Percentiles rank a stretch among this genome's conserved stretches.
Conservation (phyloP, 179 eudicot species). For the Pouteria campechiana region DNA sequence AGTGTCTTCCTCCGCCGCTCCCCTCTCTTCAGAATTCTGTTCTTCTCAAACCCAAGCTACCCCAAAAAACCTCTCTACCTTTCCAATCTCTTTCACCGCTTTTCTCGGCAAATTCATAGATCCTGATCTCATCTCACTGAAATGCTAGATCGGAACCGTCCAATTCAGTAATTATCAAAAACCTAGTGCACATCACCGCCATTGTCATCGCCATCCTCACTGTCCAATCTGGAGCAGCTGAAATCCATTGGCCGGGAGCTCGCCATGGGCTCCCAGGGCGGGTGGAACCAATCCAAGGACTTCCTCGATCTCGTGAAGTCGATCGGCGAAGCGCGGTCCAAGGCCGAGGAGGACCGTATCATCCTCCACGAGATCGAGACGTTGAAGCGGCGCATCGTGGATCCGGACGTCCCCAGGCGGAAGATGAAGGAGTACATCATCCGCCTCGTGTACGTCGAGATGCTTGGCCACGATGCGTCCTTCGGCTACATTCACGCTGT, state of each 20-base stretch:
- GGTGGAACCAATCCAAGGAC: conserved; percentile 80
- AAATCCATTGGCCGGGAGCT: conserved; percentile 87
- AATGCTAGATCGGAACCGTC: no score
- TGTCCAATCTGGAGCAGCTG: conserved; percentile 70
- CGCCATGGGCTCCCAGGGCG: conserved; percentile 92
- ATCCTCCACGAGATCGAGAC: conserved; percentile 66
- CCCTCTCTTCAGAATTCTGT: no score
- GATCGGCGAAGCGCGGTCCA: conserved; percentile 90
- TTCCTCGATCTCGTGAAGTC: conserved; percentile 88
- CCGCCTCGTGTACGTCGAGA: conserved; percentile 73
- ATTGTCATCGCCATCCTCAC: no score
- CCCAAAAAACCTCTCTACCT: no score
- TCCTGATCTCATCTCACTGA: no score
- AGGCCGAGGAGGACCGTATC: conserved; percentile 85
- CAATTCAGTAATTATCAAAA: no score
- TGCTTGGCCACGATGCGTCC: conserved; percentile 90
- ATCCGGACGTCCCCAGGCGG: conserved; percentile 76
- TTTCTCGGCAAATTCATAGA: no score
- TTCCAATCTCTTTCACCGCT: no score
- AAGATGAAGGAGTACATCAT: conserved; percentile 87
- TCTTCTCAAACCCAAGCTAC: no score
- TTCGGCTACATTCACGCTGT: conserved; percentile 94
- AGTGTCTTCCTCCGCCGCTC: no score
- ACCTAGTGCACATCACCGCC: no score
- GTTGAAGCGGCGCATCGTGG: conserved; percentile 45